Conservation (phyloP, 2,329 filamentous ascomycete species). For the Volutella citrinella region DNA sequence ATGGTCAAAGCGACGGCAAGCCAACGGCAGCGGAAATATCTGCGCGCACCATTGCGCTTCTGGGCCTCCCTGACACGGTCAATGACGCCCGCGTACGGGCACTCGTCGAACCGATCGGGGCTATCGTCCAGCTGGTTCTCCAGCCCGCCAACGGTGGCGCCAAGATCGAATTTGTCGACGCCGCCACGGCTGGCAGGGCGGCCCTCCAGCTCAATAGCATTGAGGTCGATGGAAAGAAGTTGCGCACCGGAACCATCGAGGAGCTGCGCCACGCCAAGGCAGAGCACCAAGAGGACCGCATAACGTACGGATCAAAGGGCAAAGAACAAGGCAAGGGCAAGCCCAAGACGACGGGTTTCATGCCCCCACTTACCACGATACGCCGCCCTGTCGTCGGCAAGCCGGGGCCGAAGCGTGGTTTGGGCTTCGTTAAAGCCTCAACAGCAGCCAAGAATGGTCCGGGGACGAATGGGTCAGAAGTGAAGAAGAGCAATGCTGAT, state of each 20-base stretch:
- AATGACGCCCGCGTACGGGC: slow-evolving; percentile 80
- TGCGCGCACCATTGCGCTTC: slow-evolving; percentile 73
- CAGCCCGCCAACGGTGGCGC: slow-evolving; percentile 82
- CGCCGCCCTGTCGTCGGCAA: slow-evolving; percentile 42
- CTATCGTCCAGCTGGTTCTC: slow-evolving; percentile 72
- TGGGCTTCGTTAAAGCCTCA: slow-evolving; percentile 40
- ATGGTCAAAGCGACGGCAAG: slow-evolving; percentile 20
- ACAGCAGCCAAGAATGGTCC: slow-evolving; percentile 8
- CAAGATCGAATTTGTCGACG: slow-evolving; percentile 75
- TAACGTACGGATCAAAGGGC: slow-evolving; percentile 28
- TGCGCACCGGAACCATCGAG: slow-evolving; percentile 52
- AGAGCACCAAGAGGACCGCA: slow-evolving; percentile 32
- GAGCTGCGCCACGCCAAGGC: slow-evolving; percentile 53
- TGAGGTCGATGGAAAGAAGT: slow-evolving; percentile 51
- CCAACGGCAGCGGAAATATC: slow-evolving; percentile 49
- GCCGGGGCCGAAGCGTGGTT: slow-evolving; percentile 37
- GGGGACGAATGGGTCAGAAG: slow-evolving; percentile 26
- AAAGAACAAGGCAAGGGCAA: slow-evolving; percentile 14
- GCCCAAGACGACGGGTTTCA: slow-evolving; percentile 30
- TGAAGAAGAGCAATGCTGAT: slow-evolving; percentile 53
- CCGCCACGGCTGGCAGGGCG: slow-evolving; percentile 69
- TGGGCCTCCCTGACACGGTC: slow-evolving; percentile 88
- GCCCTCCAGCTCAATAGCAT: slow-evolving; percentile 56
- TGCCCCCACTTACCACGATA: slow-evolving; percentile 42
- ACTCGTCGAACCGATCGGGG: slow-evolving; percentile 67